These are phyloP conservation scores for Pseudonitzschia multiseries DNA, from an alignment of 108 stramenopile species.

Conservation along the genomic window DNA sequence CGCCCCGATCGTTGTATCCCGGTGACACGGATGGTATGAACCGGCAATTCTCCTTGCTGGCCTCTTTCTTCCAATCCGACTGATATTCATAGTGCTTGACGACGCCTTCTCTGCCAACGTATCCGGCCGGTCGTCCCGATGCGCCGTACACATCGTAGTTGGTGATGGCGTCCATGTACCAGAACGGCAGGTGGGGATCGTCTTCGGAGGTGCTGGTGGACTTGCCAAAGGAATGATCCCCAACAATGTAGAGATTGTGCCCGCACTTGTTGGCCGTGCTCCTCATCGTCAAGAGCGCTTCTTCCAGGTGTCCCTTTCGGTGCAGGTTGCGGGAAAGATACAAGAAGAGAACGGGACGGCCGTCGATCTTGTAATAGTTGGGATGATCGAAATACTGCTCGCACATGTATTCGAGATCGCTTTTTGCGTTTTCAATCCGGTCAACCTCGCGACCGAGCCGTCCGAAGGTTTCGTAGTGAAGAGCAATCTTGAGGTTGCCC, in stretches of 20 bases:
- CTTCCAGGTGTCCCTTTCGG: slow-evolving; percentile 13
- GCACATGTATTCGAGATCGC: slow-evolving; percentile 23
- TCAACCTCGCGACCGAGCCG: slow-evolving; percentile 20
- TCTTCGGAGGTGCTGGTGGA: slow-evolving; percentile 14
- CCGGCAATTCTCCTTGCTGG: slow-evolving; percentile 18
- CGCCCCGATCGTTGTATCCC: slow-evolving; percentile 44
- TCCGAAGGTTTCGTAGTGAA: slow-evolving; percentile 43
- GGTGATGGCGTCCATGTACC: slow-evolving; percentile 45
- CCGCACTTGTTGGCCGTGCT: slow-evolving; percentile 20
- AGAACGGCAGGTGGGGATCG: slow-evolving; percentile 17
- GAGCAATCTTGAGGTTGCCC: slow-evolving; percentile 21
- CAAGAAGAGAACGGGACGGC: slow-evolving; percentile 43
- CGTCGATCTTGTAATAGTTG: slow-evolving; percentile 41
- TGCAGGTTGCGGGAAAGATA: slow-evolving; percentile 37
- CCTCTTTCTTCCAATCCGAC: slow-evolving; percentile 28
- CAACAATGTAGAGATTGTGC: slow-evolving; percentile 40
- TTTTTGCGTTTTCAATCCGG: slow-evolving; percentile 8
- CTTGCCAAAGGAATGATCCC: slow-evolving; percentile 39
- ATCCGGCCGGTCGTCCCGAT: slow-evolving; percentile 17
- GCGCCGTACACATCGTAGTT: slow-evolving; percentile 50
- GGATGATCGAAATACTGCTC: slow-evolving; percentile 44
- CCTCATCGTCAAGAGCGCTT: slow-evolving; percentile 25
- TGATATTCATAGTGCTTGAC: slow-evolving; percentile 26
- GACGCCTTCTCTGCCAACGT: slow-evolving; percentile 25
- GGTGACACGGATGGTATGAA: slow-evolving; percentile 45